Percentiles rank a stretch among this genome's conserved stretches.
Conservation (phyloP, 805 yeast species). For the Ogataea siamensis region DNA sequence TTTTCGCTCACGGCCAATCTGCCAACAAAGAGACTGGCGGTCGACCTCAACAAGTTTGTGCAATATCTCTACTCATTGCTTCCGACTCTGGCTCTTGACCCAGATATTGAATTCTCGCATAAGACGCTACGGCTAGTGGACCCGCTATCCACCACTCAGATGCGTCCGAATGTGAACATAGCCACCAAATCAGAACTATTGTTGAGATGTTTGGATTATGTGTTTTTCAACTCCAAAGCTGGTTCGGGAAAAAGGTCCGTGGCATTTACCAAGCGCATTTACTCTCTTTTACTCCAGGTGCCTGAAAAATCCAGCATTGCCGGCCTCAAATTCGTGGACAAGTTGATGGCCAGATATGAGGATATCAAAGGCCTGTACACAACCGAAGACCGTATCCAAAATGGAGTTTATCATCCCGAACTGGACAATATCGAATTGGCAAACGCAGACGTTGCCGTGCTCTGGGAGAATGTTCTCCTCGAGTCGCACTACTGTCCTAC, state of each 20-base stretch:
- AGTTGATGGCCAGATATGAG: constrained; percentile 67
- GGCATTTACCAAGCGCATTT: constrained; percentile 81
- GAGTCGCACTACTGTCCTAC: constrained; percentile 81
- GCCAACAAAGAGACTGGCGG: constrained; percentile 63
- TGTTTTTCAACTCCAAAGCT: constrained; percentile 73
- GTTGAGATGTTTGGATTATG: constrained; percentile 70
- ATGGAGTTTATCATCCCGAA: constrained; percentile 72
- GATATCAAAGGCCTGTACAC: constrained; percentile 73
- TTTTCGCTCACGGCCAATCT: constrained; percentile 82
- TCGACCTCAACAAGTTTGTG: constrained; percentile 81
- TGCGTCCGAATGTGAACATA: constrained; percentile 74
- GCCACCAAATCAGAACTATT: constrained; percentile 87
- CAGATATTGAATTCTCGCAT: constrained; percentile 83
- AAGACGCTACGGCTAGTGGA: constrained; percentile 78
- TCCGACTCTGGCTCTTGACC: constrained; percentile 67
- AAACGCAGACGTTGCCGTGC: constrained; percentile 83
- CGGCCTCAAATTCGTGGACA: constrained; percentile 71
- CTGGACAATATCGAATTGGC: constrained; percentile 67
- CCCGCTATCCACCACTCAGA: constrained; percentile 49
- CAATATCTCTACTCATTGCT: constrained; percentile 69
- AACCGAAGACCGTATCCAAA: constrained; percentile 83
- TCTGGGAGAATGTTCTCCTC: constrained; percentile 83
- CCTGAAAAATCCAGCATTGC: constrained; percentile 90
- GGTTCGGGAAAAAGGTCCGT: constrained; percentile 66
- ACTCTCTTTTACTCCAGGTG: constrained; percentile 62